Conservation (phyloP, 257 asterid species). For the Avicennia marina region DNA sequence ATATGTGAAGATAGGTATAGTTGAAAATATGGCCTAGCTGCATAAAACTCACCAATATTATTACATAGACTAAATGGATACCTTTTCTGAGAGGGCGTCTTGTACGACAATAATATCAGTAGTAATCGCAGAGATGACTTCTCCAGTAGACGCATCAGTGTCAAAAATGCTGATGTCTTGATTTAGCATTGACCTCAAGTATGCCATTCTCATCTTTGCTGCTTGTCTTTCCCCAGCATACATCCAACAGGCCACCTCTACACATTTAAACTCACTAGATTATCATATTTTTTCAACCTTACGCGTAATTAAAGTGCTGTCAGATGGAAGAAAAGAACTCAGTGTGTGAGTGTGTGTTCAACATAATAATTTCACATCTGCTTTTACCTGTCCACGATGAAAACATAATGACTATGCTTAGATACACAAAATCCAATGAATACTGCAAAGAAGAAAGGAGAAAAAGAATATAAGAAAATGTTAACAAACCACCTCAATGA, state of each 20-base stretch:
- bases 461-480: not conserved
- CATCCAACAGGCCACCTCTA: conserved; percentile 99
- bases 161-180: conserved; percentile 86
- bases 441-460: conserved; percentile 48
- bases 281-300: too few relatives aligned
- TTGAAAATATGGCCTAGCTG: too few relatives aligned
- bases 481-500: too few relatives aligned
- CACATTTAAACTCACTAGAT: not conserved
- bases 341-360: too few relatives aligned
- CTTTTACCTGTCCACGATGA: conserved; percentile 84
- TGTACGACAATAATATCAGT: conserved; percentile 78
- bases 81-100: conserved; percentile 98
- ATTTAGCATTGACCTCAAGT: conserved; percentile 64
- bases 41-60: too few relatives aligned
- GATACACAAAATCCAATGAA: conserved; percentile 88
- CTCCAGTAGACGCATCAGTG: conserved; percentile 81
- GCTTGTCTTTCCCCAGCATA: conserved; percentile 95
- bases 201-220: conserved; percentile 94
- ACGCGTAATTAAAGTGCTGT: not conserved
- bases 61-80: not conserved
- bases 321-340: too few relatives aligned
- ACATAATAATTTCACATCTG: not conserved
- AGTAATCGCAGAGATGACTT: conserved; percentile 93
- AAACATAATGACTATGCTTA: conserved; percentile 75
- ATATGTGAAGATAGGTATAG: too few relatives aligned